phyloP scores from a whole-genome alignment of 2,329 filamentous ascomycete genomes.

The Trichophyton benhamiae region DNA sequence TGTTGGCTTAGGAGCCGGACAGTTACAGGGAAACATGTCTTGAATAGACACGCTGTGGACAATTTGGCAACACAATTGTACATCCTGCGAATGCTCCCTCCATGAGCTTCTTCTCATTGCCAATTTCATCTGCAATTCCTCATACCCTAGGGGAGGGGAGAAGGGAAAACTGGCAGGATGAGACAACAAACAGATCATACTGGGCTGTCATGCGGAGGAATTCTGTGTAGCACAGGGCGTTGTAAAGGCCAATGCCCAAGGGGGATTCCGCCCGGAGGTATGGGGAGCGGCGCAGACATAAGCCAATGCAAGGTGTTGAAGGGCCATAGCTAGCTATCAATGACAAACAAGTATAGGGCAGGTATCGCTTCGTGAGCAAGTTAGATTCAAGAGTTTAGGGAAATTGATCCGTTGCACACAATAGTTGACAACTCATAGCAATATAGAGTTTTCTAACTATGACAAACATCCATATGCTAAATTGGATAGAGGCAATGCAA shows the following conservation, averaged over 20 bases:
- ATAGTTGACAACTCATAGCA: constrained; percentile 1
- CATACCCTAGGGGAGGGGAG: background rate
- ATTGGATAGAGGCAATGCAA: background rate
- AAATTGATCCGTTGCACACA: constrained; percentile 2
- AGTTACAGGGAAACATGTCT: background rate
- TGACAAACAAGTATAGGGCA: constrained; percentile 1
- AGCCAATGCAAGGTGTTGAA: background rate
- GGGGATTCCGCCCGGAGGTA: background rate
- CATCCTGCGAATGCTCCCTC: background rate
- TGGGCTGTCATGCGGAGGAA: constrained; percentile 1
- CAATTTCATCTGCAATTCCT: background rate
- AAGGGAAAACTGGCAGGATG: background rate
- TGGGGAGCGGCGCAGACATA: background rate
- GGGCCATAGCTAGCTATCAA: background rate
- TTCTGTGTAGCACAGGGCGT: background rate
- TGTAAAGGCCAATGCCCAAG: background rate
- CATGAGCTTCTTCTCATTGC: background rate
- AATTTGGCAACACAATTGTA: background rate
- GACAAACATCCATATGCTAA: constrained; percentile 1
- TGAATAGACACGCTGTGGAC: background rate
- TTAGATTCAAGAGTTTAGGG: background rate
- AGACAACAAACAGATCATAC: constrained; percentile 3
- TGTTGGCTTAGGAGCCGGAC: background rate
- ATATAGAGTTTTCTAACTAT: constrained; percentile 1
- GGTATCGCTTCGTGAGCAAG: background rate